Evolutionary conservation across 2,329 filamentous ascomycete genomes (phyloP), one percentile per base, ranked within the genome.

Genomic region (Colletotrichum sp.): DNA sequence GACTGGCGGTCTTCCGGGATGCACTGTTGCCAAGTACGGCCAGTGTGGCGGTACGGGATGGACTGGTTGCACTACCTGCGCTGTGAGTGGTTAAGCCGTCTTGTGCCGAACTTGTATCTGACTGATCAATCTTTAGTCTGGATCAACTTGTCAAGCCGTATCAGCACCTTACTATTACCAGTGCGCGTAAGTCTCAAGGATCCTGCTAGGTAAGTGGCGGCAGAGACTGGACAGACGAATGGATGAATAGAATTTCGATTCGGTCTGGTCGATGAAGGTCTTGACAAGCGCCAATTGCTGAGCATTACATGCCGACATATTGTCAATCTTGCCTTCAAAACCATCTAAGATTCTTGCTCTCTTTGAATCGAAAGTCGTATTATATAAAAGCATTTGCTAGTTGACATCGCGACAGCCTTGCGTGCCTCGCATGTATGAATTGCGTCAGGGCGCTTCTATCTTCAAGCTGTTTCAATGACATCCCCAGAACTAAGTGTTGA

Each of bases 1-100:
- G 24, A 57, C 63, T 36, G 69, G 58, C 24, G 69, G 73, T 6
- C 38, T 64, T 5, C 68, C 73, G 2, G 74, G 74, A 36, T 76
- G 74, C n/a, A 69, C 74, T 36, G 74, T 72, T 26, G 74, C 74
- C 36, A 74, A 76, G 24, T 76, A 32, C 48, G 71, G 32, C 8
- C 74, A 76, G n/a, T 76, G 74, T 4, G 74, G 71, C 15, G 71
- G 74, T 5, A 24, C 52, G 6, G 74, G 32, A 16, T 76, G 63
- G 26, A 70, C 71, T n/a, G 74, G 74, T n/a, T 76, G 74, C 61
- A 76, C 71, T 15, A 74, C 34, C n/a, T 76, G 74, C 24, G 74
- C 30, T 18, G 73, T 75, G 36, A 75, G 73, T 64, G 15, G 15
- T 12, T 18, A 5, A 8, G 16, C 15, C n/a, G 7, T 32, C 36